phyloP scores from a whole-genome alignment of 441 rosid genomes.

The Omphalea diandra region DNA sequence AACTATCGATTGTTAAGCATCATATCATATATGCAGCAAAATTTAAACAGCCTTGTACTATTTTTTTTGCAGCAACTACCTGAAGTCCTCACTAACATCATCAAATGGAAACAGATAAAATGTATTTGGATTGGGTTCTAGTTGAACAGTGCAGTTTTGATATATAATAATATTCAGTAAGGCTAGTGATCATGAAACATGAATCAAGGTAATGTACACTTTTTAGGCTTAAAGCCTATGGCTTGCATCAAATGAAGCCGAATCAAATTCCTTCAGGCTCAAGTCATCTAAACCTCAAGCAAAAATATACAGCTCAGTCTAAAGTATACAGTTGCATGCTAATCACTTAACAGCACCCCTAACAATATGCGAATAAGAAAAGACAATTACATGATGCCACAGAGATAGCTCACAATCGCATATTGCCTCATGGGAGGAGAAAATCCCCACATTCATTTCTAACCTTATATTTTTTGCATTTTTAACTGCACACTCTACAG shows the following conservation, averaged over 20 bases:
- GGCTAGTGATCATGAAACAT: not conserved
- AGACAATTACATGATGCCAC: not conserved
- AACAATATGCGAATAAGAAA: not conserved
- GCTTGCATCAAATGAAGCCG: conserved; percentile 6
- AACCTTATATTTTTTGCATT: not conserved
- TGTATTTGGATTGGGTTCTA: not conserved
- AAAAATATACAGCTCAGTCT: not conserved
- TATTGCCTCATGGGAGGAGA: not conserved
- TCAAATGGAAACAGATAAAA: not conserved
- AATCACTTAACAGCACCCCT: not conserved
- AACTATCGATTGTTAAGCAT: not conserved
- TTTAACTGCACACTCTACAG: not conserved
- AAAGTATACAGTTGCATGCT: not conserved
- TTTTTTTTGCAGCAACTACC: not conserved
- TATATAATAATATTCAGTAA: not conserved
- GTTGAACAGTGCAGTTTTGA: not conserved
- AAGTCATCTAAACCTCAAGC: not conserved
- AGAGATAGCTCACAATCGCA: not conserved
- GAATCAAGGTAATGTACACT: not conserved
- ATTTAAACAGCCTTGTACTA: not conserved
- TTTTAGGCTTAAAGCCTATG: not conserved
- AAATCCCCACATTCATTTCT: not conserved
- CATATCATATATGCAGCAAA: not conserved
- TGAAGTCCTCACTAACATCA: not conserved
- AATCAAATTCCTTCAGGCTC: not conserved